phyloP scores from a whole-genome alignment of 768 basidiomycete genomes.

The Kwoniella heveanensis region DNA sequence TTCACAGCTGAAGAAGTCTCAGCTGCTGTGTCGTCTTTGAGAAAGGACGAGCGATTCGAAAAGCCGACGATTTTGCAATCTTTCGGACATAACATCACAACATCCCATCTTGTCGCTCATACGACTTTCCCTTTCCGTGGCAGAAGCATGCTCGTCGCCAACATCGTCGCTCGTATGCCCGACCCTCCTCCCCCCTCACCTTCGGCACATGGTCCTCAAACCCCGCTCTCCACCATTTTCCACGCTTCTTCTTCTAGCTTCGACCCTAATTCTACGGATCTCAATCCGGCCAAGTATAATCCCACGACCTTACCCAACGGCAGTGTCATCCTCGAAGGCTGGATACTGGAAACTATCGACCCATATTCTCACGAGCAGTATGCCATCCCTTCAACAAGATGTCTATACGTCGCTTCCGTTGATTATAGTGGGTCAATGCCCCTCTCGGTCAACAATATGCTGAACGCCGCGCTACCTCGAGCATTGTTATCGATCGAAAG shows the following conservation, averaged over 20 bases:
- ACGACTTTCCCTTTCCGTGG: conserved; percentile 88
- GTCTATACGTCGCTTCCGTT: conserved; percentile 78
- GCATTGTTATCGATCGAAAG: conserved; percentile 73
- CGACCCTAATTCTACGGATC: conserved; percentile 63
- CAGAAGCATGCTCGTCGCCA: conserved; percentile 79
- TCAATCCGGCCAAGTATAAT: conserved; percentile 73
- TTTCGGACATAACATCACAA: conserved; percentile 73
- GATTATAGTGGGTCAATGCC: conserved; percentile 87
- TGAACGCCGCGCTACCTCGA: conserved; percentile 75
- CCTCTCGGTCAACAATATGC: conserved; percentile 77
- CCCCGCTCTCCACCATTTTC: conserved; percentile 68
- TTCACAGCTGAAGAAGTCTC: conserved; percentile 89
- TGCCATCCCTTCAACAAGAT: conserved; percentile 87
- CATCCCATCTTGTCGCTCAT: conserved; percentile 71
- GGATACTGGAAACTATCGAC: conserved; percentile 94
- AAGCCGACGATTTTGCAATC: conserved; percentile 70
- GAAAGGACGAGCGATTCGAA: conserved; percentile 75
- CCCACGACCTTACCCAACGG: conserved; percentile 73
- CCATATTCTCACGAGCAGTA: conserved; percentile 93
- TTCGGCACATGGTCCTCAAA: conserved; percentile 36
- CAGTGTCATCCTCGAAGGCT: conserved; percentile 82
- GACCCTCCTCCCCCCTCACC: conserved; percentile 54
- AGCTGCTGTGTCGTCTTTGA: conserved; percentile 67
- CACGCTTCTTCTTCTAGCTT: conserved; percentile 73
- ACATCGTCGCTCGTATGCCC: conserved; percentile 63